Percentiles rank a stretch among this genome's conserved stretches.
phyloP scores from a whole-genome alignment of 192 early-diverging fungal species.

The Coemansia sp. region DNA sequence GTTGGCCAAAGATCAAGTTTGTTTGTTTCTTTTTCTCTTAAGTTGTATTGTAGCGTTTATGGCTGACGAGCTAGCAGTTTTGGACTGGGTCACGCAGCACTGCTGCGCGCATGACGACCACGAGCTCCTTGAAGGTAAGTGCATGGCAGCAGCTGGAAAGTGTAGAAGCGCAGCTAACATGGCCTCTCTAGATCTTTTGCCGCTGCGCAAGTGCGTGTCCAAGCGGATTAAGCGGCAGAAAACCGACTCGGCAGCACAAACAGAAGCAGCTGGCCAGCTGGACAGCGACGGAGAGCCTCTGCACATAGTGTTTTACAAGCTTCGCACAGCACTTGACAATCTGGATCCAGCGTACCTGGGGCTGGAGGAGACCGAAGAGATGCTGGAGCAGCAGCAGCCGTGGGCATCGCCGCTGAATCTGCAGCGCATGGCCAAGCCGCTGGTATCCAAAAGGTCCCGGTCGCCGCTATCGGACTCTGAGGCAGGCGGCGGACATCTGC shows the following conservation, averaged over 20 bases:
- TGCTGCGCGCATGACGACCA: slow-evolving; percentile 35
- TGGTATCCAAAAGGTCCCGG: not conserved
- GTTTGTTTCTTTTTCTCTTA: not conserved
- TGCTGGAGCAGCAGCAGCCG: slow-evolving; percentile 15
- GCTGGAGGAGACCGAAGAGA: slow-evolving; percentile 16
- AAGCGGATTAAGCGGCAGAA: too few species aligned
- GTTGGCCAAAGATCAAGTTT: not conserved
- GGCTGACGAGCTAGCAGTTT: slow-evolving; percentile 8
- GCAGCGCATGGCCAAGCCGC: slow-evolving; percentile 12
- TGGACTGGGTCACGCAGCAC: slow-evolving; percentile 43
- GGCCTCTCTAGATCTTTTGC: slow-evolving; percentile 8
- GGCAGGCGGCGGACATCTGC: not conserved
- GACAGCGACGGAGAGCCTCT: slow-evolving; percentile 12
- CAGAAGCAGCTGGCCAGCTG: not conserved
- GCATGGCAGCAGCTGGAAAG: too few species aligned
- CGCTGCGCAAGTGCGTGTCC: slow-evolving; percentile 11
- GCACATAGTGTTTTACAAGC: slow-evolving; percentile 18
- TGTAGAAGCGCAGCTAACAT: too few species aligned
- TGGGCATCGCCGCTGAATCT: slow-evolving; percentile 40
- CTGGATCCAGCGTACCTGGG: slow-evolving; percentile 32
- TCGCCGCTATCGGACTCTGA: too few species aligned
- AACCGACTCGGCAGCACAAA: not conserved
- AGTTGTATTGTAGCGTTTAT: not conserved
- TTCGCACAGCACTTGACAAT: slow-evolving; percentile 8
- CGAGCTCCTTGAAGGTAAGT: slow-evolving; percentile 13